These are phyloP conservation scores for Stemphylium lycopersici DNA, from an alignment of 2,329 filamentous ascomycete species.

Conservation along the genomic window DNA sequence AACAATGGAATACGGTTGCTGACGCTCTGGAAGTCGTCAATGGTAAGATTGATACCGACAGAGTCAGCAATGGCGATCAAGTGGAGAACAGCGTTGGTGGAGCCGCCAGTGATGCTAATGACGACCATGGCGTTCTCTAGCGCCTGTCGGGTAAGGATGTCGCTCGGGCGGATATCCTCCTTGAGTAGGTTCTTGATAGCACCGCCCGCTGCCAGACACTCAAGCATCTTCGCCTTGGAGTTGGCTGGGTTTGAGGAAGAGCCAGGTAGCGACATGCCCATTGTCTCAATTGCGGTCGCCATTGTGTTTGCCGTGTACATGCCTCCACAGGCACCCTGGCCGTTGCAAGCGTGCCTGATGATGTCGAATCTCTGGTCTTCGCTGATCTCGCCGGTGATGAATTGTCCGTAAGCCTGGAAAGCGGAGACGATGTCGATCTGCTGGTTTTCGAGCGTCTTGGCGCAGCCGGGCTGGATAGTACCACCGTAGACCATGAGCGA, in stretches of 20 bases:
- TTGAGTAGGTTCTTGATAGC: slow-evolving; percentile 59
- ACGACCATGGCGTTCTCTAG: slow-evolving; percentile 60
- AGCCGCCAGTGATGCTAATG: slow-evolving; percentile 58
- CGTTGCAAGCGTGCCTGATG: slow-evolving; percentile 88
- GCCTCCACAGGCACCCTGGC: slow-evolving; percentile 81
- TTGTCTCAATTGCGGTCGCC: slow-evolving; percentile 58
- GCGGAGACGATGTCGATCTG: slow-evolving; percentile 94
- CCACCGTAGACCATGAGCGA: slow-evolving; percentile 98
- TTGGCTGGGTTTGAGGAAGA: slow-evolving; percentile 59
- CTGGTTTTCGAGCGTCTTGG: slow-evolving; percentile 69
- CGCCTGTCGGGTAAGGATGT: slow-evolving; percentile 57
- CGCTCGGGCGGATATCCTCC: slow-evolving; percentile 57
- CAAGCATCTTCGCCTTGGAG: slow-evolving; percentile 58
- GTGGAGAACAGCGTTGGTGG: slow-evolving; percentile 59
- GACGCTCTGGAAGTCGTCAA: slow-evolving; percentile 59
- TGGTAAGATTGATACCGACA: slow-evolving; percentile 57
- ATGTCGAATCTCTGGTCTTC: slow-evolving; percentile 94
- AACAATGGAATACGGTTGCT: slow-evolving; percentile 58
- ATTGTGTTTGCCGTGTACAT: slow-evolving; percentile 68
- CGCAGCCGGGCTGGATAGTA: slow-evolving; percentile 90
- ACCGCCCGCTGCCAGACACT: slow-evolving; percentile 57
- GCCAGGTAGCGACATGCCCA: slow-evolving; percentile 59
- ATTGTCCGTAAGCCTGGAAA: slow-evolving; percentile 97
- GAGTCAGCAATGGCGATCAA: slow-evolving; percentile 59
- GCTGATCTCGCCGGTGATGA: slow-evolving; percentile 86